A percentile compares a stretch with the other conserved stretches of the same genome.
These are phyloP conservation scores for Hevea brasiliensis DNA, from an alignment of 345 rosid genomes.

Conservation along the genomic window DNA sequence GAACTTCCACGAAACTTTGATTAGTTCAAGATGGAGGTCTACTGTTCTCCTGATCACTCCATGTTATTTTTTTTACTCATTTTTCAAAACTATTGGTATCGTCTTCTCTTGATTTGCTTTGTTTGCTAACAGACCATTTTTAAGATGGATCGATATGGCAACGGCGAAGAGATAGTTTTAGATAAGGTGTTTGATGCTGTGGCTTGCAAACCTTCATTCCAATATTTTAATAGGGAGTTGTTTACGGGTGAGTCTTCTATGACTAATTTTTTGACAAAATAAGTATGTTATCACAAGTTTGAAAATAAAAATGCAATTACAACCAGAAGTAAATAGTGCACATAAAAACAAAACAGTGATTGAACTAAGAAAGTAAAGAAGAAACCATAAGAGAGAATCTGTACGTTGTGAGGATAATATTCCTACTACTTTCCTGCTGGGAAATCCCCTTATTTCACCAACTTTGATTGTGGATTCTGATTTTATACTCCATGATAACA, in stretches of 20 bases:
- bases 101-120: conserved; percentile 29
- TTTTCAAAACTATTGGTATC: conserved; percentile 18
- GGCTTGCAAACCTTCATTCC: conserved; percentile 59
- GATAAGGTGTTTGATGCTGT: conserved; percentile 57
- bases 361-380: neutral
- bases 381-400: neutral
- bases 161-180: conserved; percentile 66
- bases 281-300: neutral
- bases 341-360: neutral
- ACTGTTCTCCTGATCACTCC: conserved; percentile 23
- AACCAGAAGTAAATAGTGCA: neutral
- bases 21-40: conserved; percentile 35
- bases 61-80: conserved; percentile 7
- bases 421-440: neutral
- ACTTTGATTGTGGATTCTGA: neutral
- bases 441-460: neutral
- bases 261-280: neutral
- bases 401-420: neutral
- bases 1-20: conserved; percentile 46
- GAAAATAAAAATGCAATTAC: neutral
- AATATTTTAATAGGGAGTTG: conserved; percentile 52
- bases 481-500: neutral
- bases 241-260: conserved; percentile 51
- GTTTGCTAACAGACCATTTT: conserved; percentile 54
- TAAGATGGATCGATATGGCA: conserved; percentile 90